These are phyloP conservation scores for Phaffia tasmanica DNA, from an alignment of 768 basidiomycete species.

Conservation along the genomic window DNA sequence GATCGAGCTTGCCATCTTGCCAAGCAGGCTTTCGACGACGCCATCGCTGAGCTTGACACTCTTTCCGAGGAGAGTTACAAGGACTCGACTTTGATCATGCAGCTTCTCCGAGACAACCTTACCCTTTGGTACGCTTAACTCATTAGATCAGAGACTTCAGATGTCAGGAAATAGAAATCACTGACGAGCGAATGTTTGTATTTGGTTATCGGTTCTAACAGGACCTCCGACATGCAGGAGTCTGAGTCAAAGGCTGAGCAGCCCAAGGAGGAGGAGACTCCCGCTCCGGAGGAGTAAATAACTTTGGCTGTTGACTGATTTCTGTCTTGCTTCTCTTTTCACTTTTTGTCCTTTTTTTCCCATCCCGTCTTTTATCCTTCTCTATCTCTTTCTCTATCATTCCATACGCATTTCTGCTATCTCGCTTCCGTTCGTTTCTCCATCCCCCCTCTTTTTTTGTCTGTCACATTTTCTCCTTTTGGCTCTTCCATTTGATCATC, in stretches of 20 bases:
- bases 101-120: constrained; percentile 90
- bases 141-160: background rate
- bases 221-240: constrained; percentile 90
- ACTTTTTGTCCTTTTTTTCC: too few species aligned
- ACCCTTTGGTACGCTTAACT: constrained; percentile 58
- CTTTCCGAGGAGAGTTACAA: constrained; percentile 98
- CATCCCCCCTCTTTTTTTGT: too few species aligned
- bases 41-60: constrained; percentile 97
- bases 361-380: too few species aligned
- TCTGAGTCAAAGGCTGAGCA: constrained; percentile 40
- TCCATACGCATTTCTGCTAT: too few species aligned
- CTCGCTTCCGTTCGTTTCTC: too few species aligned
- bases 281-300: background rate
- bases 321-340: too few species aligned
- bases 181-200: background rate
- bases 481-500: too few species aligned
- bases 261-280: constrained; percentile 28
- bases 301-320: too few species aligned
- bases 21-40: constrained; percentile 98
- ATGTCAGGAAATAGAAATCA: background rate
- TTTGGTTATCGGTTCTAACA: background rate
- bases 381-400: too few species aligned
- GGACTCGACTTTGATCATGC: constrained; percentile 88
- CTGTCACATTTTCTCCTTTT: too few species aligned
- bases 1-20: constrained; percentile 97